These are phyloP conservation scores for Hanseniaspora meyeri DNA, from an alignment of 805 yeast species.

Conservation along the genomic window DNA sequence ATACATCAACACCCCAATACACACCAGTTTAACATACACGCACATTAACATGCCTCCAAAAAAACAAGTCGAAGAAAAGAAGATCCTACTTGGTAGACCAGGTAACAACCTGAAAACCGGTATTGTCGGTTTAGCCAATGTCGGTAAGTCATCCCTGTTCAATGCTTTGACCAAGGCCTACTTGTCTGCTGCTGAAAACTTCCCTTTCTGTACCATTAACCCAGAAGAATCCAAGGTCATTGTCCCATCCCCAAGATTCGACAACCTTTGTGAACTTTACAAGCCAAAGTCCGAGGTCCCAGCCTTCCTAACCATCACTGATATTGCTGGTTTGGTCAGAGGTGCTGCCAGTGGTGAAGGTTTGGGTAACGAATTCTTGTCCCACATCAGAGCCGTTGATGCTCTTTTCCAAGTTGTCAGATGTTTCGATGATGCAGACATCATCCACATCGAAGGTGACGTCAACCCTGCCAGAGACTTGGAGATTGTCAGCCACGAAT, in stretches of 20 bases:
- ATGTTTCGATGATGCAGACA: constrained; percentile 95
- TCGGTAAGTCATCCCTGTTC: constrained; percentile 70
- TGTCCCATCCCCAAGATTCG: constrained; percentile 85
- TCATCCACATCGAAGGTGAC: constrained; percentile 92
- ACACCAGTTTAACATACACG: too few relatives aligned
- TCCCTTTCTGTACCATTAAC: constrained; percentile 80
- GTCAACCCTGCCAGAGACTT: constrained; percentile 92
- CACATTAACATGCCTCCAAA: constrained; percentile 28
- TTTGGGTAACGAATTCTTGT: constrained; percentile 91
- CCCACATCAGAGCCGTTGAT: constrained; percentile 94
- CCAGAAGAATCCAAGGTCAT: constrained; percentile 96
- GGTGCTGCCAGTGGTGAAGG: constrained; percentile 97
- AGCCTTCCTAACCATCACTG: constrained; percentile 83
- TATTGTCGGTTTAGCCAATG: constrained; percentile 71
- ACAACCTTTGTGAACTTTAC: constrained; percentile 60
- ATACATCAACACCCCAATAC: too few relatives aligned
- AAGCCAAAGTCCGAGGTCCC: constrained; percentile 77
- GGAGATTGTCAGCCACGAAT: constrained; percentile 80
- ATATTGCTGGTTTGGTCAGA: constrained; percentile 95
- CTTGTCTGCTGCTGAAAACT: constrained; percentile 63
- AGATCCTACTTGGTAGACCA: constrained; percentile 73
- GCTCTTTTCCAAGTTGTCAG: constrained; percentile 96
- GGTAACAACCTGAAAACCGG: constrained; percentile 43
- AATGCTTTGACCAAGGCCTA: constrained; percentile 66
- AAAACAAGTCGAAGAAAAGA: constrained; percentile 40